Conservation (phyloP, 495 filamentous ascomycete species). For the Penicillium desertorum region DNA sequence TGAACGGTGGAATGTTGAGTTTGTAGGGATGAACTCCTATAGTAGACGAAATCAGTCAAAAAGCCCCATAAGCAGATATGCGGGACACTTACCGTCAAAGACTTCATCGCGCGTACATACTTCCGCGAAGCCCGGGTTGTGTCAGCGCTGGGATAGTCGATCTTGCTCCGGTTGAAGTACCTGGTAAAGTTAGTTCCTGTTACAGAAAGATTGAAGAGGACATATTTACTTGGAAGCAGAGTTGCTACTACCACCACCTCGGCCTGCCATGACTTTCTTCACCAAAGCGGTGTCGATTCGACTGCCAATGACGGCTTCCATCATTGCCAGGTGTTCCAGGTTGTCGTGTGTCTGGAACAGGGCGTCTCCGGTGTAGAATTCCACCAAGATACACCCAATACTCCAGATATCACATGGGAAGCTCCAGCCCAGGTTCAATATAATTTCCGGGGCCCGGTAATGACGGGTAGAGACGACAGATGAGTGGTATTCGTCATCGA, state of each 20-base stretch:
- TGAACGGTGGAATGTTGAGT: slow-evolving; percentile 71
- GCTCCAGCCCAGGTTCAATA: slow-evolving; percentile 94
- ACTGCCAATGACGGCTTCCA: slow-evolving; percentile 82
- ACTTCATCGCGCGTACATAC: slow-evolving; percentile 96
- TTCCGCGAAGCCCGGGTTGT: slow-evolving; percentile 85
- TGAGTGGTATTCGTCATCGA: slow-evolving; percentile 97
- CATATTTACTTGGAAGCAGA: slow-evolving; percentile 73
- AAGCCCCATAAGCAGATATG: slow-evolving; percentile 22
- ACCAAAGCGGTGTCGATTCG: slow-evolving; percentile 76
- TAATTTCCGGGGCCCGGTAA: slow-evolving; percentile 96
- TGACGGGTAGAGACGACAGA: slow-evolving; percentile 95
- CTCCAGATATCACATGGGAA: slow-evolving; percentile 99
- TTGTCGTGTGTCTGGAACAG: slow-evolving; percentile 99
- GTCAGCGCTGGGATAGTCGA: slow-evolving; percentile 86
- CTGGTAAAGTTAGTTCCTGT: slow-evolving; percentile 41
- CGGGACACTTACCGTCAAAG: slow-evolving; percentile 62
- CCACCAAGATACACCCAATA: slow-evolving; percentile 97
- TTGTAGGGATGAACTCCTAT: slow-evolving; percentile 86
- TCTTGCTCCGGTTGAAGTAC: slow-evolving; percentile 78
- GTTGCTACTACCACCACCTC: slow-evolving; percentile 66
- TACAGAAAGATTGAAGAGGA: background rate
- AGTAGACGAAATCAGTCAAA: background rate
- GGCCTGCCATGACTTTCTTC: slow-evolving; percentile 64
- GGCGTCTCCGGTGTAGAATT: slow-evolving; percentile 97
- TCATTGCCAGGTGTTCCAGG: slow-evolving; percentile 98